Conservation (phyloP, 345 rosid genomes). For the Dipteronia dyeriana region DNA sequence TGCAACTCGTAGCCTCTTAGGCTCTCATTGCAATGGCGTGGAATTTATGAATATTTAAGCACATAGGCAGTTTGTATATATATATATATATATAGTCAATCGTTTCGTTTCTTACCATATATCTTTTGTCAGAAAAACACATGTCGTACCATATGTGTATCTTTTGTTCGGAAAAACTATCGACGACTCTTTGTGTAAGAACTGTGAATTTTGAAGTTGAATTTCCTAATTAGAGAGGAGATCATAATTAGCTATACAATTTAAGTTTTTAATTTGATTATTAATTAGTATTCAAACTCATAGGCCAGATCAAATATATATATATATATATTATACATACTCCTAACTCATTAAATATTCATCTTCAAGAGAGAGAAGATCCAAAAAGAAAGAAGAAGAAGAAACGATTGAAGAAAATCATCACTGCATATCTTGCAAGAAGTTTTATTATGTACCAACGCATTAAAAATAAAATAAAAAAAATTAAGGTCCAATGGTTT, state of each 20-base stretch:
- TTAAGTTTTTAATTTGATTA: too few relatives aligned
- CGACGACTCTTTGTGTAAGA: neutral
- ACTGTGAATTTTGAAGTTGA: neutral
- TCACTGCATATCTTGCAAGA: too few relatives aligned
- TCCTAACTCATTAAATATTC: neutral
- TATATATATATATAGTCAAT: neutral
- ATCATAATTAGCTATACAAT: too few relatives aligned
- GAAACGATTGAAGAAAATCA: neutral
- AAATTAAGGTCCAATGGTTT: neutral
- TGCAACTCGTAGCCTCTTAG: neutral
- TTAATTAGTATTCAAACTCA: too few relatives aligned
- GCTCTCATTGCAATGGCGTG: neutral
- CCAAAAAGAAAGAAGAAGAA: neutral
- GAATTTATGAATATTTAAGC: neutral
- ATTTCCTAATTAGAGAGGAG: too few relatives aligned
- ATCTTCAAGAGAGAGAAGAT: neutral
- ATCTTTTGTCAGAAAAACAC: too few relatives aligned
- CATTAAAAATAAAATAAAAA: too few relatives aligned
- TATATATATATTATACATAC: too few relatives aligned
- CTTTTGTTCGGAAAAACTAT: too few relatives aligned
- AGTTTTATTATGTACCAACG: neutral
- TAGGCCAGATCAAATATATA: neutral
- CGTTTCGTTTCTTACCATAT: neutral
- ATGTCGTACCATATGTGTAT: neutral
- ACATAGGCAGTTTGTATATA: neutral